A percentile compares a stretch with the other conserved stretches of the same genome.
Conservation (phyloP, 176 grass and related monocot species). For the Carex scoparia region DNA sequence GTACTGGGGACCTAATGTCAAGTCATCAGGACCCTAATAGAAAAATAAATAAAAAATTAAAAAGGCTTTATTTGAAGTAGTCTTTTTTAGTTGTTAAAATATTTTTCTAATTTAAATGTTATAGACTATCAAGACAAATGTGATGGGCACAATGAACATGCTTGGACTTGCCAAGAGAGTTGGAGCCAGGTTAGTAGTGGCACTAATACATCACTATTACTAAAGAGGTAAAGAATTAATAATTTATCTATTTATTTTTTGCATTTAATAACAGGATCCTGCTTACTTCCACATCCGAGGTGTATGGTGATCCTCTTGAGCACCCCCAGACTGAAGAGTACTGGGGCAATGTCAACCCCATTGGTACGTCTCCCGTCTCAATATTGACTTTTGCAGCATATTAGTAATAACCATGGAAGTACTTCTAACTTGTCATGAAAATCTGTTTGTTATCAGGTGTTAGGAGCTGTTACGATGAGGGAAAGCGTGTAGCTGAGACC, state of each 20-base stretch:
- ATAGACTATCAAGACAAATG: slow-evolving; percentile 99
- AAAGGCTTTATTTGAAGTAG: background rate
- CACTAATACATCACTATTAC: slow-evolving; percentile 3
- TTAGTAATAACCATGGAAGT: slow-evolving; percentile 19
- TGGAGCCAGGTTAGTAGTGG: slow-evolving; percentile 68
- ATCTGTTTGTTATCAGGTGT: slow-evolving; percentile 52
- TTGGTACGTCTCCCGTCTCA: slow-evolving; percentile 40
- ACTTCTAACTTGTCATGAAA: slow-evolving; percentile 15
- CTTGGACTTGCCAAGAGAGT: slow-evolving; percentile 99
- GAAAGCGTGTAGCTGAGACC: slow-evolving; percentile 98
- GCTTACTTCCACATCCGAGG: slow-evolving; percentile 96
- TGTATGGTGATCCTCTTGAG: slow-evolving; percentile 95
- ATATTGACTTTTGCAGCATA: background rate
- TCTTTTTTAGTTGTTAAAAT: background rate
- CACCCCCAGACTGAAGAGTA: slow-evolving; percentile 97
- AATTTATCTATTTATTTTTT: slow-evolving; percentile 2
- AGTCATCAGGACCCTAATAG: background rate
- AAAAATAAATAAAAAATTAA: background rate
- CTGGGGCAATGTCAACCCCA: slow-evolving; percentile 99
- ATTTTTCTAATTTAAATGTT: slow-evolving; percentile 11
- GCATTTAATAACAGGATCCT: slow-evolving; percentile 60
- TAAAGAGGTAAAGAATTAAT: background rate
- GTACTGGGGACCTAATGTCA: background rate
- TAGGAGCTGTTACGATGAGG: slow-evolving; percentile 99
- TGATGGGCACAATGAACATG: slow-evolving; percentile 99